Conservation (phyloP, 2,329 filamentous ascomycete genomes). For the Nemania bipapillata region DNA sequence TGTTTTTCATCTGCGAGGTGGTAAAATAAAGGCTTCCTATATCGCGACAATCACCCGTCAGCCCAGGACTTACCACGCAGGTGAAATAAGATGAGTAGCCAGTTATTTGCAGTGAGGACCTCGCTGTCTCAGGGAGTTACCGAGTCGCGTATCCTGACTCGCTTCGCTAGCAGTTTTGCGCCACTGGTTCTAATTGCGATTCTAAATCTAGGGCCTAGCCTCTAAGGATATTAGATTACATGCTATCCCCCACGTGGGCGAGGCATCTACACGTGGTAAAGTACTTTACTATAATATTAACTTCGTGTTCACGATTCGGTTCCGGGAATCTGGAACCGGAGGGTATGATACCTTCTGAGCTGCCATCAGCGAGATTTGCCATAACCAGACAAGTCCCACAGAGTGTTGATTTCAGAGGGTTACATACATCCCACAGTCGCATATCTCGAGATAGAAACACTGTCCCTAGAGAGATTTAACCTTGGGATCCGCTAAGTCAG, state of each 20-base stretch:
- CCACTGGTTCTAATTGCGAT: slow-evolving; percentile 1
- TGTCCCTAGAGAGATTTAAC: too few relatives aligned
- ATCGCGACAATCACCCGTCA: background rate
- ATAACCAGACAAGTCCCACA: too few relatives aligned
- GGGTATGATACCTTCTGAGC: slow-evolving; percentile 7
- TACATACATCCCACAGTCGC: background rate
- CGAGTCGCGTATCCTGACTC: slow-evolving; percentile 12
- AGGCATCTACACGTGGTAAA: background rate
- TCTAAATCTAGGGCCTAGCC: background rate
- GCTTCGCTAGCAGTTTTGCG: background rate
- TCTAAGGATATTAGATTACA: background rate
- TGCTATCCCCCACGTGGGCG: background rate
- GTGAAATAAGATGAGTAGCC: background rate
- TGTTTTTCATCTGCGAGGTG: background rate
- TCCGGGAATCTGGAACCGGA: slow-evolving; percentile 26
- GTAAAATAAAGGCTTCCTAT: background rate
- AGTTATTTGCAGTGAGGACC: background rate
- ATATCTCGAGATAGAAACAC: background rate
- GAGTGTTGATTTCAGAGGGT: background rate
- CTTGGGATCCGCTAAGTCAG: too few relatives aligned
- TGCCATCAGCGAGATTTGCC: background rate
- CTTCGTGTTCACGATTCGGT: slow-evolving; percentile 12
- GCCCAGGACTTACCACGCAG: background rate
- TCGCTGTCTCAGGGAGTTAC: too few relatives aligned
- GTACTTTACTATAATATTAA: background rate